Conservation (phyloP, 2,329 filamentous ascomycete species). For the Aureobasidium sp. region DNA sequence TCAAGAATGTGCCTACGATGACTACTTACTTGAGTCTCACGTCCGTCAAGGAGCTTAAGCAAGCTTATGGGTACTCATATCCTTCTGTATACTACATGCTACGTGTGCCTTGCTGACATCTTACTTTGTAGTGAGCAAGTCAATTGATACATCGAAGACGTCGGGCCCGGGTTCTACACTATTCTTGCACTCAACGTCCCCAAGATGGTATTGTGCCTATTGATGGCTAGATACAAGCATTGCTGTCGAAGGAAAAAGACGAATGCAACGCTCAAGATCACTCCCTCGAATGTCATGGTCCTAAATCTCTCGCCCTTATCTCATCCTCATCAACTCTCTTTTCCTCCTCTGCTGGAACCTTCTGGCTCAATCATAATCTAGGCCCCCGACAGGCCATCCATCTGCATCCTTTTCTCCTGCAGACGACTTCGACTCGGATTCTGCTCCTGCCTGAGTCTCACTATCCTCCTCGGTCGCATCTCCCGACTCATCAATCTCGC, state of each 20-base stretch:
- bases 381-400: background rate
- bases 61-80: conserved; percentile 30
- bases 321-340: background rate
- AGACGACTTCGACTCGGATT: background rate
- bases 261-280: background rate
- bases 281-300: background rate
- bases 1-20: conserved; percentile 45
- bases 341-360: background rate
- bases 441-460: background rate
- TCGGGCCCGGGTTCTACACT: too few relatives aligned
- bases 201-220: background rate
- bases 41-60: conserved; percentile 48
- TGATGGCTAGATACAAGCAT: background rate
- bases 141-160: background rate
- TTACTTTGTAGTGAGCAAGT: background rate
- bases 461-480: background rate
- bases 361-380: background rate
- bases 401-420: background rate
- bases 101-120: background rate
- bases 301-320: background rate
- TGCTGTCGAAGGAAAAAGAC: background rate
- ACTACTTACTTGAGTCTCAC: conserved; percentile 50
- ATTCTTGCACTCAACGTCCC: too few relatives aligned
- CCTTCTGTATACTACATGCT: background rate
- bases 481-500: background rate